A percentile compares a stretch with the other conserved stretches of the same genome.
Conservation (phyloP, 2,329 filamentous ascomycete species). For the Sporothrix globosa region DNA sequence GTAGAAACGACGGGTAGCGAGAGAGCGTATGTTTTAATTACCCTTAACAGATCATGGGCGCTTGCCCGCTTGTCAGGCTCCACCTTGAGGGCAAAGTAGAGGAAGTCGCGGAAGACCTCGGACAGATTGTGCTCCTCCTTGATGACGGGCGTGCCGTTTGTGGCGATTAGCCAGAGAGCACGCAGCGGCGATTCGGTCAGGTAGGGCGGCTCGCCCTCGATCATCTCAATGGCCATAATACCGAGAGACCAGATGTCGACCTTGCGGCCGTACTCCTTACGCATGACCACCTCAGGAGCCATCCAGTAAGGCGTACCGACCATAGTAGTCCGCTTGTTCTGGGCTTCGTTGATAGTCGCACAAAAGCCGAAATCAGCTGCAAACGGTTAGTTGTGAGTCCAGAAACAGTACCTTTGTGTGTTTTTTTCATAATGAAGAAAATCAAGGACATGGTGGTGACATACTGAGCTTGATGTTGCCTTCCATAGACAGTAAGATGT, state of each 20-base stretch:
- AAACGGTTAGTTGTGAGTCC: background rate
- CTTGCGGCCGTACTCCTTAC: constrained; percentile 97
- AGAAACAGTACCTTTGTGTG: background rate
- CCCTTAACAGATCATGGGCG: constrained; percentile 88
- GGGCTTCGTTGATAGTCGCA: constrained; percentile 94
- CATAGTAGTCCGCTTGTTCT: constrained; percentile 98
- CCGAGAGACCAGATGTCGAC: constrained; percentile 98
- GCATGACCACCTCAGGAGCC: constrained; percentile 95
- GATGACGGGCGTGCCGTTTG: constrained; percentile 91
- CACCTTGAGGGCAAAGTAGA: constrained; percentile 91
- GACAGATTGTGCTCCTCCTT: constrained; percentile 88
- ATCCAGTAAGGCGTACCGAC: constrained; percentile 99
- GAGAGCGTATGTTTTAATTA: constrained; percentile 54
- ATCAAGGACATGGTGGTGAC: constrained; percentile 43
- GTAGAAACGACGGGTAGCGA: too few relatives aligned
- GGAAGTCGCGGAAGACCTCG: constrained; percentile 83
- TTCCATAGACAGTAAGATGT: constrained; percentile 89
- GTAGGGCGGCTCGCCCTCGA: constrained; percentile 96
- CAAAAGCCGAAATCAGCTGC: constrained; percentile 97
- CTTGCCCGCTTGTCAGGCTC: constrained; percentile 96
- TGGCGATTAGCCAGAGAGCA: constrained; percentile 93
- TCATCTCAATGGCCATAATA: constrained; percentile 99
- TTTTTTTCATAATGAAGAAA: background rate
- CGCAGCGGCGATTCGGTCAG: constrained; percentile 91
- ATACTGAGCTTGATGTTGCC: constrained; percentile 97